Conservation (phyloP, 169 alveolate species). For the Eimeria acervulina region DNA sequence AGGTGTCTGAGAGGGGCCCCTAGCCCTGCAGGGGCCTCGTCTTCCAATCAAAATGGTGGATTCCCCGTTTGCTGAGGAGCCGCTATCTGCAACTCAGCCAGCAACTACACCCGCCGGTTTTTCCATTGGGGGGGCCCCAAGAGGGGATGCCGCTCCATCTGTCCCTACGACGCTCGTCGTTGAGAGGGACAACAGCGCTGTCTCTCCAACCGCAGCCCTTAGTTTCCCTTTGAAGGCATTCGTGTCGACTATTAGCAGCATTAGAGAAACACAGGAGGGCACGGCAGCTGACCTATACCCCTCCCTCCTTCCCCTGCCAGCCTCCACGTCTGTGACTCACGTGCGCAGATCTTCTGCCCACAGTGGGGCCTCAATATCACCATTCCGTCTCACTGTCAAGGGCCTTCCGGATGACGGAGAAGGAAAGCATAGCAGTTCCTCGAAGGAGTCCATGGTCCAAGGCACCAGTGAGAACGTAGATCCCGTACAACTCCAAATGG, state of each 20-base stretch:
- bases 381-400: slow-evolving; percentile 8
- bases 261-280: background rate
- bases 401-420: slow-evolving; percentile 38
- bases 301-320: slow-evolving; percentile 39
- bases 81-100: slow-evolving; percentile 48
- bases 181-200: background rate
- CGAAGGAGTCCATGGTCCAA: background rate
- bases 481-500: slow-evolving; percentile 3
- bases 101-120: slow-evolving; percentile 20
- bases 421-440: background rate
- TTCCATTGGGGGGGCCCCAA: background rate
- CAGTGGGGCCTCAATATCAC: slow-evolving; percentile 21
- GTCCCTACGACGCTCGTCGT: background rate
- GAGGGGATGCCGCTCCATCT: background rate
- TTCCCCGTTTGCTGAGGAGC: slow-evolving; percentile 38
- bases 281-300: slow-evolving; percentile 41
- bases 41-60: slow-evolving; percentile 25
- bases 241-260: background rate
- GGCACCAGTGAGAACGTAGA: slow-evolving; percentile 42
- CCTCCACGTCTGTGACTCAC: background rate
- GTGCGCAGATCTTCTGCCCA: slow-evolving; percentile 48
- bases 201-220: background rate
- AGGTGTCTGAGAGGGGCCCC: slow-evolving; percentile 16
- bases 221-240: background rate
- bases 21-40: background rate